These are phyloP conservation scores for Trichoderma sp. DNA, from an alignment of 2,329 filamentous ascomycete species.

Conservation along the genomic window DNA sequence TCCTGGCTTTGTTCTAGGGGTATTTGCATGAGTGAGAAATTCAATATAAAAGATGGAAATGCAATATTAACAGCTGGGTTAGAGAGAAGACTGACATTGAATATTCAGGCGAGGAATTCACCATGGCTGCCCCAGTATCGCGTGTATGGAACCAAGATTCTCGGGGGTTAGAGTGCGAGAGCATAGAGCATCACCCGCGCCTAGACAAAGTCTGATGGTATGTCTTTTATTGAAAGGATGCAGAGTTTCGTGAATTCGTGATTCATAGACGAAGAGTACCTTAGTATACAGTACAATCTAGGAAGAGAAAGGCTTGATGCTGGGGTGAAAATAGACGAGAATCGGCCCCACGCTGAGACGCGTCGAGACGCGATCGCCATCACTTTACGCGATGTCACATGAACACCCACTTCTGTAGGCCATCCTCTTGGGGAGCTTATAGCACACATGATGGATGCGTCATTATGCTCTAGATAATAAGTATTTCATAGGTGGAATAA, in stretches of 20 bases:
- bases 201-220: neutral
- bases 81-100: conserved; percentile 25
- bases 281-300: neutral
- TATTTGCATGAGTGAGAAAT: neutral
- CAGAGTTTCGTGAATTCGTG: neutral
- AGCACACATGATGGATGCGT: neutral
- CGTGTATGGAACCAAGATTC: neutral
- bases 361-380: conserved; percentile 22
- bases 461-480: neutral
- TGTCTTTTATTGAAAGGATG: neutral
- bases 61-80: too few species aligned
- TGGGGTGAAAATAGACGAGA: neutral
- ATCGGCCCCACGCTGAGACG: conserved; percentile 23
- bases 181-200: neutral
- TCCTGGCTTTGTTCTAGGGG: conserved; percentile 32
- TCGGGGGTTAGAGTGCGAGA: neutral
- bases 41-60: conserved; percentile 20
- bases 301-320: neutral
- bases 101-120: conserved; percentile 31
- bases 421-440: neutral
- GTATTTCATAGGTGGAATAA: neutral
- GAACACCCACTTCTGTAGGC: neutral
- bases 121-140: conserved; percentile 19
- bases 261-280: neutral
- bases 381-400: conserved; percentile 24